Evolutionary conservation across 306 rosid genomes (phyloP).

Genomic region (Lagenaria siceraria): DNA sequence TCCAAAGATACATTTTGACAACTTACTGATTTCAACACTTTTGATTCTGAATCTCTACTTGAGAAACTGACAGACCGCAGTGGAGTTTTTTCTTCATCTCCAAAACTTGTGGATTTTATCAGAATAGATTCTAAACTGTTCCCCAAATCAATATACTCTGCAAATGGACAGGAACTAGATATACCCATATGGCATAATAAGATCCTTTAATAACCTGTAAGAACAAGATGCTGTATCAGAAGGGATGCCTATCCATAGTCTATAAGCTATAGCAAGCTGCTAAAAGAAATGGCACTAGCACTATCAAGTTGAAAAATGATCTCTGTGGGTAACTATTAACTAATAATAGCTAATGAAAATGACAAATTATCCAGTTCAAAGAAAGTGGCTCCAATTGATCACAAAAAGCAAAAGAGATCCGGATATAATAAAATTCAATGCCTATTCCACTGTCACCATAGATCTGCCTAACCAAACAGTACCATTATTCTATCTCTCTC

Average conservation of each 20-base stretch:
- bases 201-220: conserved; percentile 27
- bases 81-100: conserved; percentile 42
- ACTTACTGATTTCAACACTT: conserved; percentile 41
- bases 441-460: background rate
- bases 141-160: conserved; percentile 42
- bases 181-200: conserved; percentile 51
- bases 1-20: conserved; percentile 67
- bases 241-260: background rate
- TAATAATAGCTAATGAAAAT: background rate
- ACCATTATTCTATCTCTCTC: background rate
- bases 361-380: background rate
- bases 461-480: background rate
- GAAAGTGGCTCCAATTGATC: background rate
- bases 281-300: background rate
- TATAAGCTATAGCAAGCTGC: background rate
- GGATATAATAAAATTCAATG: background rate
- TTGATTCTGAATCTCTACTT: conserved; percentile 49
- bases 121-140: conserved; percentile 43
- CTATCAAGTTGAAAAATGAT: background rate
- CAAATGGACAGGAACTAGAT: conserved; percentile 65
- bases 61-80: conserved; percentile 61
- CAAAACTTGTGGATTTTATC: conserved; percentile 61
- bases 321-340: background rate
- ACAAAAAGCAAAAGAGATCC: background rate
- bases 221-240: background rate